These are phyloP conservation scores for Acer saccharum DNA, from an alignment of 345 rosid genomes.

Conservation along the genomic window DNA sequence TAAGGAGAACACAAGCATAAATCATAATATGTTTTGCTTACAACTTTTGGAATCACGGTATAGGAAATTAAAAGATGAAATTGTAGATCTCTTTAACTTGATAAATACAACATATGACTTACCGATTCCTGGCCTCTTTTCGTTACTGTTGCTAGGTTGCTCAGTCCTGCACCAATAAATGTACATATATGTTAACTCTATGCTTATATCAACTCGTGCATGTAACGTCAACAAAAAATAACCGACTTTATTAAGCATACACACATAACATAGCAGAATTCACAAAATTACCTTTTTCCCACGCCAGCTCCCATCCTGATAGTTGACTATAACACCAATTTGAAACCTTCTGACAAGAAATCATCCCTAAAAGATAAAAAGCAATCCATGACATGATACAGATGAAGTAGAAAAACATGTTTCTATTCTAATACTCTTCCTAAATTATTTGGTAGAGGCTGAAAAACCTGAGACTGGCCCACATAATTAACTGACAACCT, in stretches of 20 bases:
- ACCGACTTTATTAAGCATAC: neutral
- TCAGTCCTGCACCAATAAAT: neutral
- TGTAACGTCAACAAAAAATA: neutral
- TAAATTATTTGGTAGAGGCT: neutral
- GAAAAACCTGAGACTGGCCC: constrained; percentile 8
- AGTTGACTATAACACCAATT: constrained; percentile 45
- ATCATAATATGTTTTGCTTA: neutral
- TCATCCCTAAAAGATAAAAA: constrained; percentile 47
- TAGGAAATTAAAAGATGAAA: neutral
- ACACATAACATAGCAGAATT: neutral
- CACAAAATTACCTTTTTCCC: constrained; percentile 1
- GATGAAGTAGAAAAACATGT: neutral
- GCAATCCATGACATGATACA: neutral
- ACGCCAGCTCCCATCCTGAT: neutral
- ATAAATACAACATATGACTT: neutral
- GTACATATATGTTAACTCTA: neutral
- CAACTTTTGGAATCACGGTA: too few species aligned
- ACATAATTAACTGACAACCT: neutral
- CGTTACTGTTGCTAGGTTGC: neutral
- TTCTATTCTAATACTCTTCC: neutral
- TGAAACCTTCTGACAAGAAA: constrained; percentile 63
- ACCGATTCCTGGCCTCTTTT: neutral
- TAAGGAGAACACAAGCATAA: neutral
- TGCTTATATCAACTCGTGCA: neutral
- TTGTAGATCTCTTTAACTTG: neutral